Evolutionary conservation across 1,284 basidiomycete species (phyloP), one percentile per base, ranked within the genome.

Genomic region (Ceratobasidium sp.): DNA sequence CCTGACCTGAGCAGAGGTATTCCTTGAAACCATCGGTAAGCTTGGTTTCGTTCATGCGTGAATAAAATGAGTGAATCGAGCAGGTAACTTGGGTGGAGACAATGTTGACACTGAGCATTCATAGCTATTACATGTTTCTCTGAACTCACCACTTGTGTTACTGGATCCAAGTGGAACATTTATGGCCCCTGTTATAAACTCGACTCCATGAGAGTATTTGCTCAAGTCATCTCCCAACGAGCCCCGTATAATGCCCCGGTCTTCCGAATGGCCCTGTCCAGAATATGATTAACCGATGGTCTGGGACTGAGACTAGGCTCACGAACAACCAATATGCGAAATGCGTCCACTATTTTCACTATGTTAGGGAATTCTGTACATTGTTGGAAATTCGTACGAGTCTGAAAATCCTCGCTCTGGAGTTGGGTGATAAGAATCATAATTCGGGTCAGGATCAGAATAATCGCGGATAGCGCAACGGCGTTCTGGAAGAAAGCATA

Each of bases 401-500:
- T 45, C n/a, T 27, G 24, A 17, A 63, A 48, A 14, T 47, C 44
- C 27, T 45, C 36, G 60, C 47, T 63, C 60, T 48, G 41, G 8
- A 63, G 33, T 22, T 63, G 60, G n/a, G 29, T 63, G 19, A 45
- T 1, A 14, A 63, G n/a, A 45, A 36, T 48, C 5, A 45, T 24
- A 5, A 29, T 24, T 11, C 60, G 36, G 3, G 36, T 36, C n/a
- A 44, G 15, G 33, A 63, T 8, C n/a, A 45, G n/a, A 22, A 29
- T 19, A n/a, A 63, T 45, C 19, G 60, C 60, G 19, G 19, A 33
- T 9, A 63, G 11, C 9, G 60, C 36, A 24, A 63, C 41, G 19
- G 7, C n/a, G 60, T 63, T 44, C 17, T 63, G 60, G 27, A 56
- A 41, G 14, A 57, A 8, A 0, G 51, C 65, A 11, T 67, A 54